Percentiles rank a stretch among this genome's conserved stretches.
These are phyloP conservation scores for Scheffersomyces illinoinensis DNA, from an alignment of 1,139 yeast species.

Conservation along the genomic window DNA sequence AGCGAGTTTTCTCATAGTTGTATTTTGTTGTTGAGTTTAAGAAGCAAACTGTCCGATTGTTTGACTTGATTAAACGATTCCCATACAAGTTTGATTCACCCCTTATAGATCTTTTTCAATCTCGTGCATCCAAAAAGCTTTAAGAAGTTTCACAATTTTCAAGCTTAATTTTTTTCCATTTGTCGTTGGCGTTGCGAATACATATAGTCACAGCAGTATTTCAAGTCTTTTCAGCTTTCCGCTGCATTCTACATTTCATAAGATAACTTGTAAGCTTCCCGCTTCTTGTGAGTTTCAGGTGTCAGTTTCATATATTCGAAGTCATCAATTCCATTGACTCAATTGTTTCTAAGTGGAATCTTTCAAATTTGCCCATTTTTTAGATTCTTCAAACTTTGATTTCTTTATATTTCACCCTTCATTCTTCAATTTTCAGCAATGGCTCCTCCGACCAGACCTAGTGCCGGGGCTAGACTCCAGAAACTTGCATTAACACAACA, in stretches of 20 bases:
- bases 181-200: background rate
- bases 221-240: background rate
- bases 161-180: background rate
- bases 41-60: background rate
- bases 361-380: too few species aligned
- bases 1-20: background rate
- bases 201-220: background rate
- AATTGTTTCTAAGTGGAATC: too few species aligned
- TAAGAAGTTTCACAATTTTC: background rate
- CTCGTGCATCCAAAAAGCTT: background rate
- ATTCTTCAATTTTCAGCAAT: background rate
- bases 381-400: too few species aligned
- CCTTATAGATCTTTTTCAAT: background rate
- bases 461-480: background rate
- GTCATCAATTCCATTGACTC: background rate
- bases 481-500: conserved; percentile 40
- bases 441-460: background rate
- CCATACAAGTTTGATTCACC: background rate
- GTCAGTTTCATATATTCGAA: background rate
- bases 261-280: background rate
- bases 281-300: too few species aligned
- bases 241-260: background rate
- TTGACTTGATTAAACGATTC: background rate
- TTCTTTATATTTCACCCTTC: background rate
- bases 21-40: background rate